Base-by-base conservation (phyloP, 139 green algal genomes). In the Chara braunii region DNA sequence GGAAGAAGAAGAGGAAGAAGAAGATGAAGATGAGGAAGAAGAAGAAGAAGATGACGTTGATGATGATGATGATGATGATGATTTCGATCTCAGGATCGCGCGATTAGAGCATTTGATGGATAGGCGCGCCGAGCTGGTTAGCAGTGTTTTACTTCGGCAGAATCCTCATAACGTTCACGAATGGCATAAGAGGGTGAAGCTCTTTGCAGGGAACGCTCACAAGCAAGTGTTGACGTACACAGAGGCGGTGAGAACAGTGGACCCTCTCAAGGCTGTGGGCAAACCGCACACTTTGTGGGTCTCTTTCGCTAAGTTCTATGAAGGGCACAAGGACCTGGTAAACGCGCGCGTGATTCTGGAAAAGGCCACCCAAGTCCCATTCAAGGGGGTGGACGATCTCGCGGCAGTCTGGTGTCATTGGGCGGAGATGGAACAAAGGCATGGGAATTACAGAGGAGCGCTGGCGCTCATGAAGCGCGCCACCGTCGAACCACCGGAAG, bases 81-180 rank as follows among this genome's bases (percentile, higher is more conserved):
- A 98, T 63, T 54, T 98, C 1, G 93, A 99, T 81, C 75, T 99
- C 55, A 78, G 91, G 56, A 70, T 97, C n/a, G 91, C 86, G 3
- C 81, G 90, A 29, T 63, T 98, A 40, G 90, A 98, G 67, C 64
- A 87, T 75, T 72, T 93, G 30, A 85, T 92, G 64, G 77, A 82
- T 53, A 76, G 89, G n/a, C 81, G 93, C n/a, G 67, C 77, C 1
- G 51, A 68, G 55, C 71, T 83, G 26, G 40, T 83, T 14, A 61
- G 26, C 43, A 64, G 42, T 43, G 92, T 97, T 26, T 88, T 96
- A 81, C 85, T 99, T 66, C 82, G 91, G 45, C 91, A 97, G 80
- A 97, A 98, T 83, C 91, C 91, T 29, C 89, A 98, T 84, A 96
- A 95, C 58, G 91, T 97, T 65, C 68, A 84, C 56, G 91, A 97